Conservation (phyloP, 805 yeast species). For the Saccharomycopsis guyanensis region DNA sequence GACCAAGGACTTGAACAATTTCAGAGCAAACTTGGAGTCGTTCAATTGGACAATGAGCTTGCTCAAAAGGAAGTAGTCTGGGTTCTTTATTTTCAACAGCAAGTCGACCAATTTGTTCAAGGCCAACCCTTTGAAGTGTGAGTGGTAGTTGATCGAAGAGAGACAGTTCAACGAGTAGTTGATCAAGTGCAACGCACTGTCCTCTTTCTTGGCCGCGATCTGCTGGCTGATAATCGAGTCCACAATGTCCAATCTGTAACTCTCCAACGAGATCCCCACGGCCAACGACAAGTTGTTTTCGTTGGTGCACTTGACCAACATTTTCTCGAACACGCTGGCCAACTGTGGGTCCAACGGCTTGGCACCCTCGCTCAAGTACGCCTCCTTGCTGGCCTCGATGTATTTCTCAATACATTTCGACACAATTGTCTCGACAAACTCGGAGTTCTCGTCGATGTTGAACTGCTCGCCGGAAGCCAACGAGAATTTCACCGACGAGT, state of each 20-base stretch:
- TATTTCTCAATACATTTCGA: constrained; percentile 87
- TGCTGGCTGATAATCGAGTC: constrained; percentile 44
- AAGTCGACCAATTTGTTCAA: constrained; percentile 56
- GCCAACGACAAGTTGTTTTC: constrained; percentile 73
- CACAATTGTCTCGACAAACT: constrained; percentile 87
- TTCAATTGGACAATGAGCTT: constrained; percentile 86
- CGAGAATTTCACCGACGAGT: constrained; percentile 82
- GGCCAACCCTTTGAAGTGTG: constrained; percentile 57
- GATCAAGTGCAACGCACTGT: constrained; percentile 45
- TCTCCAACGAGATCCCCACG: constrained; percentile 84
- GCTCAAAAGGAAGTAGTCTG: constrained; percentile 78
- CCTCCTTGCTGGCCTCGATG: constrained; percentile 51
- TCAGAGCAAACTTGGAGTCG: constrained; percentile 61
- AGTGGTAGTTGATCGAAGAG: constrained; percentile 56
- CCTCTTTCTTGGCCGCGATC: constrained; percentile 37
- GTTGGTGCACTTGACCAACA: constrained; percentile 73
- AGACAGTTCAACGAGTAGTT: constrained; percentile 67
- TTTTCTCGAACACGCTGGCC: constrained; percentile 66
- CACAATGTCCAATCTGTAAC: constrained; percentile 77
- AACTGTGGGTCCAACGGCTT: constrained; percentile 52
- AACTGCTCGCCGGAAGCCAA: constrained; percentile 77
- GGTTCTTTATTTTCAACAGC: constrained; percentile 47
- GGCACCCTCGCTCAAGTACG: constrained; percentile 32
- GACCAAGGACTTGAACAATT: constrained; percentile 57
- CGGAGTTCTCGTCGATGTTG: constrained; percentile 66